Evolutionary conservation across 1,284 basidiomycete species (phyloP), one percentile per base, ranked within the genome.

Genomic region (Ustanciosporium gigantosporum): DNA sequence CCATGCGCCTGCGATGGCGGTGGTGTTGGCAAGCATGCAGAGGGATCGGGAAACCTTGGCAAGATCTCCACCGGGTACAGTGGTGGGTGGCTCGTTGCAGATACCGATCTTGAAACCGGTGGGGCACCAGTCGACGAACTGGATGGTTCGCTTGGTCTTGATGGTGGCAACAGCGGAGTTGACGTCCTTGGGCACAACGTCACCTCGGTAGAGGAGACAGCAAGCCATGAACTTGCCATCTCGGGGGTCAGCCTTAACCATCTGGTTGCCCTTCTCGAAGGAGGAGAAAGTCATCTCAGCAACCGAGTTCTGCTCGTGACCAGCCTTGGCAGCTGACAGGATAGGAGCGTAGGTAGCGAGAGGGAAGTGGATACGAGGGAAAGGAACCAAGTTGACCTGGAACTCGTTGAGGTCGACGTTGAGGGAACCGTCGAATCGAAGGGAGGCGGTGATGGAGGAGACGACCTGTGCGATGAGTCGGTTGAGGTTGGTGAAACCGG

Each of bases 381-480:
- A 80, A 46, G 79, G 93, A 48, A 96, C 93, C 79, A 96, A 82
- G 82, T 96, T 96, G 64, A 92, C 96, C 83, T 97, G 94, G 86
- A 98, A 97, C 82, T 98, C 93, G 81, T 90, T 92, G 70, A 98
- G 80, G 81, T 98, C 94, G 74, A 97, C 94, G 80, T 98, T 97
- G 77, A 97, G 84, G 60, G 92, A 95, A 37, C 94, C 94, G 76
- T 95, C 93, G 81, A 98, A 98, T 61, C 94, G 90, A 51, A 98
- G 85, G 36, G 94, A 97, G 31, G 93, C 93, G 23, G 94, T 97
- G 81, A 97, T 87, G 46, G 92, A 95, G 15, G 94, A 98, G 55
- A 98, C 95, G 59, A 98, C 94, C 70, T 79, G 79, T 22, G 94
- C 94, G 71, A 98, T 98, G 65, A 98, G 83, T 53, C 95, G 83